phyloP scores from a whole-genome alignment of 2,329 filamentous ascomycete genomes.

The Tricladium varicosporioides region DNA sequence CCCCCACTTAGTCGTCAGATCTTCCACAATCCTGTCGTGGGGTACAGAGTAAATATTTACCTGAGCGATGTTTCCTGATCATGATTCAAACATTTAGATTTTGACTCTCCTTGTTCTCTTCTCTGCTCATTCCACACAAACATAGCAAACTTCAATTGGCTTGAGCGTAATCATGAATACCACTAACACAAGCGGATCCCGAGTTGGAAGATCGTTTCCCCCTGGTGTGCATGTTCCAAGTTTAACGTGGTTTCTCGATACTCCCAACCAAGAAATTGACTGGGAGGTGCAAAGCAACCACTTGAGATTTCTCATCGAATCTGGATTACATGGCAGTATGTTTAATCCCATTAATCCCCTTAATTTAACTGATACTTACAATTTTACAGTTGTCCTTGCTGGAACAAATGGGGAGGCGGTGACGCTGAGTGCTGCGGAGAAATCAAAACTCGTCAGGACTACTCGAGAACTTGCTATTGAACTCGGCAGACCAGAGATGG shows the following conservation, averaged over 20 bases:
- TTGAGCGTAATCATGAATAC: too few species aligned
- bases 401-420: constrained; percentile 46
- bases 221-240: constrained; percentile 21
- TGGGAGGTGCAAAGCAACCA: constrained; percentile 21
- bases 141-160: too few species aligned
- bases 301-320: constrained; percentile 19
- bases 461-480: constrained; percentile 37
- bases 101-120: too few species aligned
- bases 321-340: constrained; percentile 22
- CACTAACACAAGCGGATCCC: not conserved
- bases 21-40: too few species aligned
- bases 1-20: too few species aligned
- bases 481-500: constrained; percentile 29
- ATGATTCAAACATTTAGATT: too few species aligned
- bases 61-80: too few species aligned
- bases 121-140: too few species aligned
- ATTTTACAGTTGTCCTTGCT: constrained; percentile 11
- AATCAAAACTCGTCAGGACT: constrained; percentile 38
- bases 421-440: constrained; percentile 40
- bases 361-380: not conserved
- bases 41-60: too few species aligned
- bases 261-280: constrained; percentile 18
- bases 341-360: not conserved
- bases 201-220: constrained; percentile 15
- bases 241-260: constrained; percentile 20